Evolutionary conservation across 495 filamentous ascomycete genomes (phyloP), one percentile per base, ranked within the genome.

Genomic region (Talaromyces stipitatus): DNA sequence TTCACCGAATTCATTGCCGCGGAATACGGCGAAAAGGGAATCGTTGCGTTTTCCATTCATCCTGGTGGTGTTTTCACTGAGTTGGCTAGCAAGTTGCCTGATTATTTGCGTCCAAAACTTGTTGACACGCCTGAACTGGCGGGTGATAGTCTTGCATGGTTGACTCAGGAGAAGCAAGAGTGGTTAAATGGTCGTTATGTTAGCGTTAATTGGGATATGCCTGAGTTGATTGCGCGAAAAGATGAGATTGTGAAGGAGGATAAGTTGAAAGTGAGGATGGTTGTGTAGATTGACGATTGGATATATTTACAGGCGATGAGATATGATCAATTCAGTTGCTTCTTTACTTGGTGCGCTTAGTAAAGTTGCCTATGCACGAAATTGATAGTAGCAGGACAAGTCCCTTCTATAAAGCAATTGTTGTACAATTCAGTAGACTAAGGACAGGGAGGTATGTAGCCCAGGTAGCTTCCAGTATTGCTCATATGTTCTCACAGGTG

Each of bases 111-210:
- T 23, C 12, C 43, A 69, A 62, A 70, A 5, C 69, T 81, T 36
- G 58, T 58, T 5, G 78, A 84, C 47, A 73, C 66, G 24, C 54
- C 70, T 2, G 66, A 78, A 53, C 60, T 84, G 8, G 56, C 68
- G 41, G 79, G 63, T 1, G 79, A 82, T 61, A 73, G 73, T 2
- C 54, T 80, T 24, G 71, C 78, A 5, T 80, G 72, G 64, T 57
- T 85, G 54, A 75, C 75, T 5, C 64, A 62, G 8, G 60, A 79
- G 60, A 75, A 66, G 52, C 60, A 78, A 38, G 64, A 71, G 43
- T 84, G 80, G 80, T 61, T 85, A 11, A 68, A 63, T 23, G 81
- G 80, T 0, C 61, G 80, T 56, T 83, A 80, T 58, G 27, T 76
- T 30, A 72, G 60, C 45, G 65, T 53, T 7, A 69, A 52, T 9